phyloP scores from a whole-genome alignment of 257 asterid species.

The Gynochthodes officinalis region DNA sequence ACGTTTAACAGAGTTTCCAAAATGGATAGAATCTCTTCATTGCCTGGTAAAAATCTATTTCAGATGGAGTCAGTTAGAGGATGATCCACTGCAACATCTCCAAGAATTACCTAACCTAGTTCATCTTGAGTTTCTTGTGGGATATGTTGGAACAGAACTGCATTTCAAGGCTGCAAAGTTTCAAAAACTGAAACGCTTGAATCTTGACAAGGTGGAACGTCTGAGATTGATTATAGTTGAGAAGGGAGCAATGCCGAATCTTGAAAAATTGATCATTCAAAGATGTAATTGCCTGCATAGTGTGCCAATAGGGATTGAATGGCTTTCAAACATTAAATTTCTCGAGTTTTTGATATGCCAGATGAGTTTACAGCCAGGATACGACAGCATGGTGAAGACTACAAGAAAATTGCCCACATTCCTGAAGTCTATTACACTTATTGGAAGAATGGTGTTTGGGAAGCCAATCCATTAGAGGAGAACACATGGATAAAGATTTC shows the following conservation, averaged over 20 bases:
- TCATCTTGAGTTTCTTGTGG: slow-evolving; percentile 26
- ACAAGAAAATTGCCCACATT: slow-evolving; percentile 12
- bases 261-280: slow-evolving; percentile 17
- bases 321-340: slow-evolving; percentile 13
- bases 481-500: not conserved
- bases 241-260: slow-evolving; percentile 26
- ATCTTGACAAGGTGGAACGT: slow-evolving; percentile 14
- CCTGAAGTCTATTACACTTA: slow-evolving; percentile 15
- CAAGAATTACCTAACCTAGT: slow-evolving; percentile 40
- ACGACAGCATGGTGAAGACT: not conserved
- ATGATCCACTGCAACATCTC: slow-evolving; percentile 34
- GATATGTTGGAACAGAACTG: slow-evolving; percentile 18
- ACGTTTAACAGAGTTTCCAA: slow-evolving; percentile 21
- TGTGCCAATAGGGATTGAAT: slow-evolving; percentile 23
- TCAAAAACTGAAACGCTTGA: slow-evolving; percentile 18
- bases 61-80: slow-evolving; percentile 26
- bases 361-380: slow-evolving; percentile 8
- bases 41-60: slow-evolving; percentile 27
- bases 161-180: slow-evolving; percentile 23
- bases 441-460: slow-evolving; percentile 19
- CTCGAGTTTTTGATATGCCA: slow-evolving; percentile 23
- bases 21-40: slow-evolving; percentile 30
- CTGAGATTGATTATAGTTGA: slow-evolving; percentile 7
- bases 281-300: slow-evolving; percentile 15
- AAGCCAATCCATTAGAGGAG: slow-evolving; percentile 17